Evolutionary conservation across 352 stramenopile genomes (phyloP).

Genomic region (Phytophthora cactorum): DNA sequence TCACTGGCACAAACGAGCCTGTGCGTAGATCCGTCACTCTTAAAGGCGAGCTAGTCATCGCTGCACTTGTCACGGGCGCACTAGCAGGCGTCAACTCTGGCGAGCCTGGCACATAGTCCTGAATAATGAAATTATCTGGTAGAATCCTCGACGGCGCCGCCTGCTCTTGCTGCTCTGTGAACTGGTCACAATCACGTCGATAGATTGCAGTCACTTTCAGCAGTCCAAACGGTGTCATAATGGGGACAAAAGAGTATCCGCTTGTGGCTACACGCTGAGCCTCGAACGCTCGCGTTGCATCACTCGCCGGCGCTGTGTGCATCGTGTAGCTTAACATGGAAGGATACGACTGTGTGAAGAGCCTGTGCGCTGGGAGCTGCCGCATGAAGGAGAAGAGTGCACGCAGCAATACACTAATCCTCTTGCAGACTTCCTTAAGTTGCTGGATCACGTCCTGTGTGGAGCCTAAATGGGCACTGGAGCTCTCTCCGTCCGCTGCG

Average conservation of each 20-base stretch:
- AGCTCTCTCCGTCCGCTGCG: conserved; percentile 27
- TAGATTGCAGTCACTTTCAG: conserved; percentile 76
- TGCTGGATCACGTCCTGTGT: conserved; percentile 80
- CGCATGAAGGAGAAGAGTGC: conserved; percentile 82
- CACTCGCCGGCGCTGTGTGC: conserved; percentile 35
- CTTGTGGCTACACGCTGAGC: conserved; percentile 48
- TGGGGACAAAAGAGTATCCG: conserved; percentile 79
- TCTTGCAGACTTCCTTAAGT: conserved; percentile 82
- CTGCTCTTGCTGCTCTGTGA: conserved; percentile 47
- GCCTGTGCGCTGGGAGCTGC: conserved; percentile 70
- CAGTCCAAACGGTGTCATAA: conserved; percentile 78
- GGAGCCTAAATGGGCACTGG: conserved; percentile 24
- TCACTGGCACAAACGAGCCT: conserved; percentile 51
- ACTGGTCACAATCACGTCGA: conserved; percentile 60
- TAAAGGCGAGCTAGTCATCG: conserved; percentile 27
- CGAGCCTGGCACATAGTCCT: conserved; percentile 83
- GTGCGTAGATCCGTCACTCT: conserved; percentile 25
- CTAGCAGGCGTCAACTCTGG: conserved; percentile 48
- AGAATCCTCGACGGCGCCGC: conserved; percentile 55
- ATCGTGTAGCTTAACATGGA: conserved; percentile 72
- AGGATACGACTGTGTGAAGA: conserved; percentile 71
- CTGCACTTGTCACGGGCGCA: conserved; percentile 19
- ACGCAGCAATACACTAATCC: conserved; percentile 75
- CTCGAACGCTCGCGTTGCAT: conserved; percentile 42
- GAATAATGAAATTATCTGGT: conserved; percentile 84